Conservation (phyloP, 768 basidiomycete genomes). For the Termitomyces sp. region DNA sequence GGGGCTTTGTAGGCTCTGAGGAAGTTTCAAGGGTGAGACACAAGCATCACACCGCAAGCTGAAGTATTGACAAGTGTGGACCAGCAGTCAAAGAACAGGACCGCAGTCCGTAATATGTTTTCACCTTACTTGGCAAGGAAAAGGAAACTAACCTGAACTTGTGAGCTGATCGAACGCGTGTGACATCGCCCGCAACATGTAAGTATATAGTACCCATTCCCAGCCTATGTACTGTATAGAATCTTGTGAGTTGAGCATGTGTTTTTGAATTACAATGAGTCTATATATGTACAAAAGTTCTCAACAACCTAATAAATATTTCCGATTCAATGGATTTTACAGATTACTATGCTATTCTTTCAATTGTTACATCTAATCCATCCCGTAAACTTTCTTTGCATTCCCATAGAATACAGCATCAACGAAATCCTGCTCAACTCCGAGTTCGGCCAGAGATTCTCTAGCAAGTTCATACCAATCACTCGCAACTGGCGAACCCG, state of each 20-base stretch:
- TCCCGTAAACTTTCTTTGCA: conserved; percentile 42
- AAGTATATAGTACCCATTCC: background rate
- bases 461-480: conserved; percentile 83
- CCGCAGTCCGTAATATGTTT: background rate
- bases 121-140: conserved; percentile 1
- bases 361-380: background rate
- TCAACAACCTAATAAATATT: background rate
- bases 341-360: background rate
- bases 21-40: background rate
- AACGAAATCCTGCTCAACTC: conserved; percentile 70
- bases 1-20: background rate
- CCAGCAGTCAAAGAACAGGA: background rate
- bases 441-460: conserved; percentile 75
- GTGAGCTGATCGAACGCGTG: background rate
- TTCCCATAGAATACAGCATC: conserved; percentile 66
- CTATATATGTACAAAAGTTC: background rate
- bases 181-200: background rate
- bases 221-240: background rate
- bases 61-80: conserved; percentile 1
- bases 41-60: conserved; percentile 9
- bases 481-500: conserved; percentile 43
- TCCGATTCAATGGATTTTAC: background rate
- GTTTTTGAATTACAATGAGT: background rate
- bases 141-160: background rate
- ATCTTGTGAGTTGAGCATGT: background rate